Evolutionary conservation across 306 rosid species (phyloP), one percentile per base, ranked within the genome.

Genomic region (Clitoria ternatea): DNA sequence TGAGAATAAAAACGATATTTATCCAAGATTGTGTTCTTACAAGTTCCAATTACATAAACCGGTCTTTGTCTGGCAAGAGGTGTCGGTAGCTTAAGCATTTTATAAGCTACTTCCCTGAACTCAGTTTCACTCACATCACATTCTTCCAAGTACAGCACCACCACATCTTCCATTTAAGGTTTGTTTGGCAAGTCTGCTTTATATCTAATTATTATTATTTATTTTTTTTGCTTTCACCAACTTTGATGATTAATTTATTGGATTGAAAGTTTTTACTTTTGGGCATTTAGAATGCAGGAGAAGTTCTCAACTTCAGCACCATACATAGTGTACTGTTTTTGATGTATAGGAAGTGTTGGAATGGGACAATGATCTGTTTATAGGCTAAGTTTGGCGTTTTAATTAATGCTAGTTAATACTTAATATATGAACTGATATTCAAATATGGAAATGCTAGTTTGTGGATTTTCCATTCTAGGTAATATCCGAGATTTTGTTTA

Each of bases 161-260:
- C 15, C 4, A 39, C 6, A 24, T 33, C 42, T 64, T 68, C 43
- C 37, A 36, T 49, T 62, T 48, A 72, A 81, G 78, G 68, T 77
- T 22, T 68, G 43, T 45, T 7, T 14, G 18, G 4, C 19, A 4
- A 78, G 56, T n/a, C 13, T 23, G 0, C 26, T 55, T 22, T 61
- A 1, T 13, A 11, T 15, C n/a, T n/a, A n/a, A n/a, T n/a, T n/a
- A 30, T 26, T 2, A 11, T 30, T 5, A 3, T 2, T 4, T 22
- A 4, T 44, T 14, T 7, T 7, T 24, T 7, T 8, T 29, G 4
- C n/a, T 18, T 15, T 3, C 8, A 4, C 32, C 13, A 22, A 10
- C 42, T 49, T 18, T 44, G n/a, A 18, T 39, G 1, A 64, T 17
- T 29, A 36, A 30, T 56, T 66, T 79, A 14, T 19, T 57, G 29